phyloP scores from a whole-genome alignment of 129 eudicot species.

The Flaveria ramosissima region DNA sequence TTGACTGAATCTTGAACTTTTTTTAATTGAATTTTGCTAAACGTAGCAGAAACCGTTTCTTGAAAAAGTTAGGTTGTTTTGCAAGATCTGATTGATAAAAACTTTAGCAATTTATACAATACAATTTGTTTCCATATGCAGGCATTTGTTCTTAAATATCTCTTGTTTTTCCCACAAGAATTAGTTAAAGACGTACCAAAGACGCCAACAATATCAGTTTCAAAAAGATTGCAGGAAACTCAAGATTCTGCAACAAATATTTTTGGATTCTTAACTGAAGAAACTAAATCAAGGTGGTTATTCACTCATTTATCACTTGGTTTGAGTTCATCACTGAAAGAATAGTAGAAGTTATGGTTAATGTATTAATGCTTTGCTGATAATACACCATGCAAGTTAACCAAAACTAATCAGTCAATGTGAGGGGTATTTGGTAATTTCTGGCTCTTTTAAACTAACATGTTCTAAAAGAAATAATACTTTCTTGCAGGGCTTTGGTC shows the following conservation, averaged over 20 bases:
- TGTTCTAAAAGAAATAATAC: constrained; percentile 9
- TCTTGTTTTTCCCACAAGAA: constrained; percentile 65
- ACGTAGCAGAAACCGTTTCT: too few species aligned
- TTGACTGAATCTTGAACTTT: neutral
- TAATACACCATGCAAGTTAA: neutral
- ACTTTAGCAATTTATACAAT: constrained; percentile 13
- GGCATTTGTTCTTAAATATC: constrained; percentile 95
- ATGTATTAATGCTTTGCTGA: too few species aligned
- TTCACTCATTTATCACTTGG: constrained; percentile 24
- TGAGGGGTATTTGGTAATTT: constrained; percentile 11
- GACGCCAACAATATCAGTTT: constrained; percentile 28
- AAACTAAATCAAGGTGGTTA: constrained; percentile 66
- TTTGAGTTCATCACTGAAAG: constrained; percentile 10
- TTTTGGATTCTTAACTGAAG: constrained; percentile 71
- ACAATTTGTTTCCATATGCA: constrained; percentile 42
- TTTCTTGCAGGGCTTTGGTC: constrained; percentile 76
- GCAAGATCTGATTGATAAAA: constrained; percentile 4
- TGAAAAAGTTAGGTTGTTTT: too few species aligned
- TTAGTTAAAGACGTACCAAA: constrained; percentile 39
- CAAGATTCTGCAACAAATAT: constrained; percentile 49
- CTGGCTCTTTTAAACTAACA: neutral
- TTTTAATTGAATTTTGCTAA: neutral
- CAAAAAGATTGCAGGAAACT: constrained; percentile 41
- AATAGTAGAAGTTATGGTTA: neutral
- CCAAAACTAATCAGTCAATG: neutral